Conservation (phyloP, 2,329 filamentous ascomycete species). For the Diaporthe batatas region DNA sequence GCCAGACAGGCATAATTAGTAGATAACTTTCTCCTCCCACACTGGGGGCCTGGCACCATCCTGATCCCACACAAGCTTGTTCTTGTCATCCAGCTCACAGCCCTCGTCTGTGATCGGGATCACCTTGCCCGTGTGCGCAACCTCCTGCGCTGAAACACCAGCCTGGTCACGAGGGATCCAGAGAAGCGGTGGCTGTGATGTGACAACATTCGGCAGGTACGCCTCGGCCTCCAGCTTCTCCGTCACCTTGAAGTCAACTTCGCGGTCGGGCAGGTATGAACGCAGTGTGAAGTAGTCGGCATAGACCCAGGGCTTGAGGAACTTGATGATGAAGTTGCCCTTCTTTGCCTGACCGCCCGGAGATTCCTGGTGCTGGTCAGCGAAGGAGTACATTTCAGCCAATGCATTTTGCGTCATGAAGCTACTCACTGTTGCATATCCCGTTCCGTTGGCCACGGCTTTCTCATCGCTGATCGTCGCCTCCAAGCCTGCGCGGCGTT, state of each 20-base stretch:
- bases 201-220: slow-evolving; percentile 80
- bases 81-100: slow-evolving; percentile 78
- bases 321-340: slow-evolving; percentile 73
- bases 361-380: slow-evolving; percentile 22
- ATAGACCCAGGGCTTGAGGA: slow-evolving; percentile 83
- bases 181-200: slow-evolving; percentile 73
- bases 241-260: slow-evolving; percentile 69
- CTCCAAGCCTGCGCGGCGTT: slow-evolving; percentile 47
- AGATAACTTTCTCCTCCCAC: slow-evolving; percentile 54
- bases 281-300: slow-evolving; percentile 79
- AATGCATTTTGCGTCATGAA: not conserved
- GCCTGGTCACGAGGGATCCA: slow-evolving; percentile 86
- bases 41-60: slow-evolving; percentile 52
- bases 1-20: slow-evolving; percentile 44
- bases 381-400: not conserved
- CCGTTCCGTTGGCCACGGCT: slow-evolving; percentile 45
- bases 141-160: slow-evolving; percentile 82
- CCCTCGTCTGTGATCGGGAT: slow-evolving; percentile 87
- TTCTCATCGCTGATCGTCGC: slow-evolving; percentile 41
- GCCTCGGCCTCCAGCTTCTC: slow-evolving; percentile 74
- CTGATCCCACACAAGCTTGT: slow-evolving; percentile 56
- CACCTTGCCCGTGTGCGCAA: slow-evolving; percentile 77
- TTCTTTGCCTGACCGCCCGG: slow-evolving; percentile 56
- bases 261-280: slow-evolving; percentile 73
- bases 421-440: slow-evolving; percentile 44